Conservation (phyloP, 805 yeast species). For the Clavispora santaluciae region DNA sequence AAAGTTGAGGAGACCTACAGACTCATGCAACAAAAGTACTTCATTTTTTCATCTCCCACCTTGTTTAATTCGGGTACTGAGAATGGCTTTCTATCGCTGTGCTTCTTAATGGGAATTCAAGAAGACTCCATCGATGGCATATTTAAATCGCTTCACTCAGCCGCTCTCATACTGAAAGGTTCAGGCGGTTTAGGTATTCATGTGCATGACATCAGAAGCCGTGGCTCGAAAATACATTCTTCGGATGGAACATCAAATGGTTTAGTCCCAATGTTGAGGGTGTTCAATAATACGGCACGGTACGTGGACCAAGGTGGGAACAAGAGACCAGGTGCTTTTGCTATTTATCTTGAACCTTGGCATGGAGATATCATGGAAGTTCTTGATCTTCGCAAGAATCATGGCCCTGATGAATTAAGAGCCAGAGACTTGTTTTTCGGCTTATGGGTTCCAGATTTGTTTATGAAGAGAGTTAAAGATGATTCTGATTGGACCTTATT, state of each 20-base stretch:
- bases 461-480: slow-evolving; percentile 83
- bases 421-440: slow-evolving; percentile 94
- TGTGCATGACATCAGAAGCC: slow-evolving; percentile 78
- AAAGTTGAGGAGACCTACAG: slow-evolving; percentile 74
- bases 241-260: slow-evolving; percentile 93
- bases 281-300: slow-evolving; percentile 91
- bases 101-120: slow-evolving; percentile 86
- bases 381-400: slow-evolving; percentile 82
- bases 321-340: slow-evolving; percentile 97
- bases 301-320: slow-evolving; percentile 98
- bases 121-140: slow-evolving; percentile 96
- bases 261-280: slow-evolving; percentile 92
- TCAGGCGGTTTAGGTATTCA: slow-evolving; percentile 96
- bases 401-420: slow-evolving; percentile 89
- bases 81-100: slow-evolving; percentile 79
- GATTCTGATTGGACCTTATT: slow-evolving; percentile 84
- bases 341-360: slow-evolving; percentile 95
- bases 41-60: slow-evolving; percentile 95
- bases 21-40: slow-evolving; percentile 79
- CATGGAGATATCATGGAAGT: slow-evolving; percentile 88
- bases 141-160: slow-evolving; percentile 78
- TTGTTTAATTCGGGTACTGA: slow-evolving; percentile 91
- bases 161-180: slow-evolving; percentile 87
- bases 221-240: slow-evolving; percentile 85
- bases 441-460: slow-evolving; percentile 90